Base-by-base conservation (phyloP, 2,329 filamentous ascomycete genomes). In the Hyphodiscus sp. region DNA sequence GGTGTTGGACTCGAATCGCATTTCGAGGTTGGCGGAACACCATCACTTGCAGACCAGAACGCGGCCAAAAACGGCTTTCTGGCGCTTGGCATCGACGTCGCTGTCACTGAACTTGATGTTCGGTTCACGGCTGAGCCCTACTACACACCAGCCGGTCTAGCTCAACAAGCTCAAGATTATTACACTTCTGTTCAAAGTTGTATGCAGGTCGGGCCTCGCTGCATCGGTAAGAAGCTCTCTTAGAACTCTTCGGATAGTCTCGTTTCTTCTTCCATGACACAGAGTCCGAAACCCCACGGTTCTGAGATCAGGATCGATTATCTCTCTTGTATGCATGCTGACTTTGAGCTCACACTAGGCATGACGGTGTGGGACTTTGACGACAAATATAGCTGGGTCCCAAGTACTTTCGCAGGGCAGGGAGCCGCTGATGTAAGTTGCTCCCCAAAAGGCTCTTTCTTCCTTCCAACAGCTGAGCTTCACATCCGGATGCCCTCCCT, bases 1-100 rank as follows among this genome's bases (percentile, higher is more conserved):
- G 82, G 82, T 50, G 74, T 86, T 5, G 82, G 83, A 15, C 71
- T 85, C 61, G 81, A 86, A 64, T 75, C 71, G 7, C 83, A 86
- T 66, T 76, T 85, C 49, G 77, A 80, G 52, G 76, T 76, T 2
- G 77, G 78, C 60, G 61, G 64, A 20, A 45, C 52, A 1, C 76
- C 80, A 0, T 68, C 65, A 43, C 73, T 75, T 58, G 68, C 70
- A 38, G 68, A 70, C 13, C 71, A 78, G 45, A 69, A 70, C 74
- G 78, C 1, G 64, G 68, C 52, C 73, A 76, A 63, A 79, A 41
- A 69, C 67, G 38, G 69, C 67, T 10, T 72, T 73, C 73, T 74
- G 1, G 68, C 70, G 1, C 72, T 79, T 1, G 74, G 74, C 5
- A 68, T 81, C 4, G 81, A 85, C 55, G 77, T 83, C 4, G 79